Evolutionary conservation across 2,329 filamentous ascomycete species (phyloP), one percentile per base, ranked within the genome.

Genomic region (Nectriaceae sp.): DNA sequence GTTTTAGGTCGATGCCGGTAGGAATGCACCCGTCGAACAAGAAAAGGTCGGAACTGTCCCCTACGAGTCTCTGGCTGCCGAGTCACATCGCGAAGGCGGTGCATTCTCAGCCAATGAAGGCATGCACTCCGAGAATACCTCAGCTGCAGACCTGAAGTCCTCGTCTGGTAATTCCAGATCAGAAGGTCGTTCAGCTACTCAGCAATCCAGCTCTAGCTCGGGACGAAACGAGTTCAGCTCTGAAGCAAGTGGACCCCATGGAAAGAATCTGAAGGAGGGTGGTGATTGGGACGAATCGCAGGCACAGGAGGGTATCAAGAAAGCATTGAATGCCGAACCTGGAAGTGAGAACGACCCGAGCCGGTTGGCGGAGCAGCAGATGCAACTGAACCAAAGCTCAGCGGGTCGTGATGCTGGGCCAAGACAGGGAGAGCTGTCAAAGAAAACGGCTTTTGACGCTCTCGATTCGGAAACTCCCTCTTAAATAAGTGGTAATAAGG

Each of bases 41-140:
- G 89, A 94, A 67, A 72, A 77, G 13, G 73, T 85, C 4, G 90
- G 90, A 44, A 61, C 75, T 21, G 77, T 93, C 2, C 71, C 79
- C 38, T 73, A 78, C 13, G 88, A 87, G 69, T 93, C 88, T 5
- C 83, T 95, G 4, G 90, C 90, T 11, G 86, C 83, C 49, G 85
- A 93, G 62, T 94, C 89, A 0, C 70, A 83, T 50, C 71, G 75
- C 40, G 57, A 73, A 19, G 77, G 77, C 48, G 88, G 87, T 55
- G 72, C 67, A 11, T 90, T 89, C 60, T 72, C 78, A 35, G 66
- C 77, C 47, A 88, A 89, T 69, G 73, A 75, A 20, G 73, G 78
- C 52, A 75, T 76, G 16, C 53, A 53, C 18, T 49, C 61, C 22
- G 62, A 62, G 44, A 60, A 60, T 40, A 46, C 37, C 8, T 22